A percentile compares a stretch with the other conserved stretches of the same genome.
phyloP scores from a whole-genome alignment of 176 grass and related monocot genomes.

The Triticum urartu region DNA sequence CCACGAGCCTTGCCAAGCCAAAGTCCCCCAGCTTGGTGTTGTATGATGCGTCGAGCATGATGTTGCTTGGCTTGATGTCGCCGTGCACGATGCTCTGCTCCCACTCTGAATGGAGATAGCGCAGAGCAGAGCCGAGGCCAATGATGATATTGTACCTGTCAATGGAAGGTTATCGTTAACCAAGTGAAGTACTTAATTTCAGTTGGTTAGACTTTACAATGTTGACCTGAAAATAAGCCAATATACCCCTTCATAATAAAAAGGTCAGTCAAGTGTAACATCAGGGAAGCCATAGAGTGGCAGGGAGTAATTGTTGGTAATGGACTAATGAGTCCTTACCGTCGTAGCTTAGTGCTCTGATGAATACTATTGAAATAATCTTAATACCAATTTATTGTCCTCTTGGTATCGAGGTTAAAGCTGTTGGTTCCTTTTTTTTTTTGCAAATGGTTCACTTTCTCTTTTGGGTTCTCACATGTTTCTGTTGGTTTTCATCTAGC shows the following conservation, averaged over 20 bases:
- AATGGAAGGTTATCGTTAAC: background rate
- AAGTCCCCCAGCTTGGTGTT: slow-evolving; percentile 21
- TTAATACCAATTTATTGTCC: background rate
- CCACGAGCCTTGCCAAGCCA: slow-evolving; percentile 8
- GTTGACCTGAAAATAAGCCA: background rate
- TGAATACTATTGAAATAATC: background rate
- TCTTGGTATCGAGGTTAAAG: background rate
- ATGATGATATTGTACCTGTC: slow-evolving; percentile 16
- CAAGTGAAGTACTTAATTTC: background rate
- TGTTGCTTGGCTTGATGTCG: slow-evolving; percentile 33
- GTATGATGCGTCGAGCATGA: background rate
- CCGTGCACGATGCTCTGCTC: slow-evolving; percentile 28
- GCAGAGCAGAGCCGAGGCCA: background rate
- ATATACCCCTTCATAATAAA: background rate
- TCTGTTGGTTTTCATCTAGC: too few relatives aligned
- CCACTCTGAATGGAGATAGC: slow-evolving; percentile 19
- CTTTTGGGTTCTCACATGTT: too few relatives aligned
- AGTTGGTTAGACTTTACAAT: background rate
- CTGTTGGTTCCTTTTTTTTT: background rate
- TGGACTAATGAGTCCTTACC: background rate
- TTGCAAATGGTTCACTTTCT: too few relatives aligned
- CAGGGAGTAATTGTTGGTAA: background rate
- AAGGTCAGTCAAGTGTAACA: background rate
- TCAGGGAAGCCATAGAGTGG: background rate
- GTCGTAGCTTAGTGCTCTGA: background rate